Conservation (phyloP, 352 stramenopile genomes). For the Phytophthora litchii region DNA sequence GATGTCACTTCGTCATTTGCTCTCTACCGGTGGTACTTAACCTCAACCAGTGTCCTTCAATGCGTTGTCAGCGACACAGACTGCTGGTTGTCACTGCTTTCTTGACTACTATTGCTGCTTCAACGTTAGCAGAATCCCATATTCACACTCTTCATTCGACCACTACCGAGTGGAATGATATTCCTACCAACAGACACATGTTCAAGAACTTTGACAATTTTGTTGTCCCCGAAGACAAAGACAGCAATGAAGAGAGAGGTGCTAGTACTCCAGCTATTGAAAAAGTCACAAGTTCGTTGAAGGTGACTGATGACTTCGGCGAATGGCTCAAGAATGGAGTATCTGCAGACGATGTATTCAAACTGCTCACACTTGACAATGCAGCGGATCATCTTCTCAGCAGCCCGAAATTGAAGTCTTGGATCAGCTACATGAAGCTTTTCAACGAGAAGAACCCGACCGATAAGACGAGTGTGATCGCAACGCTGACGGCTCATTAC, state of each 20-base stretch:
- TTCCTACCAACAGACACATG: neutral
- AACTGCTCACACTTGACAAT: conserved; percentile 7
- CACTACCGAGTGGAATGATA: neutral
- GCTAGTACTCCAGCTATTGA: neutral
- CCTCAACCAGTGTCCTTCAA: neutral
- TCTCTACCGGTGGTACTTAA: neutral
- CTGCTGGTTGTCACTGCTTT: neutral
- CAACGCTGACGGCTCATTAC: conserved; percentile 14
- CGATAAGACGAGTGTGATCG: conserved; percentile 9
- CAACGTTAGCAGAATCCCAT: neutral
- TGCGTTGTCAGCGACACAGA: neutral
- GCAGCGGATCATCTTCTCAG: conserved; percentile 6
- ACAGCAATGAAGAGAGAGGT: conserved; percentile 9
- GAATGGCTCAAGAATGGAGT: conserved; percentile 12
- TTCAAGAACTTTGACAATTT: neutral
- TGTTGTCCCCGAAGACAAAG: neutral
- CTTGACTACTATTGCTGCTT: neutral
- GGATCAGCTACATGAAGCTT: conserved; percentile 21
- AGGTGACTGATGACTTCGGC: conserved; percentile 7
- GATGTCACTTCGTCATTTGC: neutral
- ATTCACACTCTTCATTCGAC: too few species aligned
- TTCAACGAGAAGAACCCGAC: conserved; percentile 18
- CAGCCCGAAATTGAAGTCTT: conserved; percentile 8
- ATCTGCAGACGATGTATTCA: neutral
- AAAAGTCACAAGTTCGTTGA: conserved; percentile 1